Percentiles rank a stretch among this genome's conserved stretches.
Evolutionary conservation across 78 protist species (phyloP).

Genomic region (Guillardia theta): DNA sequence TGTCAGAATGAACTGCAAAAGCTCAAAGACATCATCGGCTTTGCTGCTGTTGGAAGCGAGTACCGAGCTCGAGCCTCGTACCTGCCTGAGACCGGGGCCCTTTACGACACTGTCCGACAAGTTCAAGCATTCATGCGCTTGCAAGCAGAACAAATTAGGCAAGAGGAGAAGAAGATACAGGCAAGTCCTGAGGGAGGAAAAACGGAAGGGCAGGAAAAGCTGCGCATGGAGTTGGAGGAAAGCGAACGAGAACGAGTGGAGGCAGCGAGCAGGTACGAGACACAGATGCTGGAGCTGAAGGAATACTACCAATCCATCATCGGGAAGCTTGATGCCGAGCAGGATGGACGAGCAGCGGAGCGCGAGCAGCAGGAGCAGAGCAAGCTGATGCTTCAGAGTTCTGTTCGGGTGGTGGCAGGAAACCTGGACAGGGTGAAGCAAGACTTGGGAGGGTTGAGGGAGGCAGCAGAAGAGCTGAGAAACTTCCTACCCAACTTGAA

Average conservation of each 20-base stretch:
- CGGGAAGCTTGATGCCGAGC: not conserved
- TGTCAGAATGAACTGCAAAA: constrained; percentile 1
- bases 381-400: not conserved
- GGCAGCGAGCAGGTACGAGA: too few relatives aligned
- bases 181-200: too few relatives aligned
- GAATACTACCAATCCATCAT: not conserved
- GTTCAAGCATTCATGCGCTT: not conserved
- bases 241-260: too few relatives aligned
- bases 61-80: not conserved
- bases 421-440: not conserved
- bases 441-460: not conserved
- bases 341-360: not conserved
- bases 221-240: too few relatives aligned
- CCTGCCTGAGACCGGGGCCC: not conserved
- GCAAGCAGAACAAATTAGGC: too few relatives aligned
- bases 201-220: too few relatives aligned
- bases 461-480: not conserved
- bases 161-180: too few relatives aligned
- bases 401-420: not conserved
- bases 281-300: not conserved
- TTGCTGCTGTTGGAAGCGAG: not conserved
- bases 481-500: not conserved
- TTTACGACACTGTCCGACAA: not conserved
- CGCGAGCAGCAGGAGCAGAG: not conserved
- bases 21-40: not conserved